phyloP scores from a whole-genome alignment of 148 eudicot genomes.

The Linanthus parryae region DNA sequence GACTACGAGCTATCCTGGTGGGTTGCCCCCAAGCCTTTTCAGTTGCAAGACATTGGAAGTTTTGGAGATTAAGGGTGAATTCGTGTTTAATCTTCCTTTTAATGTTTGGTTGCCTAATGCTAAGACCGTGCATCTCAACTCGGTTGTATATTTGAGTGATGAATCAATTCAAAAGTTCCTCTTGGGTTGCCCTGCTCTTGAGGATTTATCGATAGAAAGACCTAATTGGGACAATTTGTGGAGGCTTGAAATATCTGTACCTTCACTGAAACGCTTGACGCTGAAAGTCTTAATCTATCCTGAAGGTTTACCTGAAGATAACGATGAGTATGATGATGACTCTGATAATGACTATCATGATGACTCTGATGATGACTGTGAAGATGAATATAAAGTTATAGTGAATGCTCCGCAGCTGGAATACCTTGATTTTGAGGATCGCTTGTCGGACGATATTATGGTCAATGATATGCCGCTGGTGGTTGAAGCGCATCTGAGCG shows the following conservation, averaged over 20 bases:
- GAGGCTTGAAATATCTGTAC: neutral
- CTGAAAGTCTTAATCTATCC: neutral
- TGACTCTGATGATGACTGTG: no score
- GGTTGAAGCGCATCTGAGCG: neutral
- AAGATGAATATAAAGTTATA: neutral
- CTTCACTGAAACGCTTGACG: neutral
- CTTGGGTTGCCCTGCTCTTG: conserved; percentile 1
- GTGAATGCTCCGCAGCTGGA: conserved; percentile 3
- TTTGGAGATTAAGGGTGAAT: neutral
- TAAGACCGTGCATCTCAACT: neutral
- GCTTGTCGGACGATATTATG: neutral
- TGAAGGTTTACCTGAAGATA: neutral
- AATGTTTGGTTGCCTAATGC: neutral
- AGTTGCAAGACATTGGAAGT: conserved; percentile 3
- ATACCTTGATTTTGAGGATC: neutral
- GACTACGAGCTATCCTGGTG: neutral
- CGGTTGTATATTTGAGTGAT: neutral
- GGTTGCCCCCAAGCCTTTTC: neutral
- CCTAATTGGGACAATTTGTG: neutral
- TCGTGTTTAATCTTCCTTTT: conserved; percentile 1
- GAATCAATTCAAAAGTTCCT: neutral
- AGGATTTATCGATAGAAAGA: neutral
- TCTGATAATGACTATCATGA: no score
- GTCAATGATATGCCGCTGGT: neutral
- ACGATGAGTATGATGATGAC: no score